phyloP scores from a whole-genome alignment of 1,284 basidiomycete species.

The Marasmius oreades region DNA sequence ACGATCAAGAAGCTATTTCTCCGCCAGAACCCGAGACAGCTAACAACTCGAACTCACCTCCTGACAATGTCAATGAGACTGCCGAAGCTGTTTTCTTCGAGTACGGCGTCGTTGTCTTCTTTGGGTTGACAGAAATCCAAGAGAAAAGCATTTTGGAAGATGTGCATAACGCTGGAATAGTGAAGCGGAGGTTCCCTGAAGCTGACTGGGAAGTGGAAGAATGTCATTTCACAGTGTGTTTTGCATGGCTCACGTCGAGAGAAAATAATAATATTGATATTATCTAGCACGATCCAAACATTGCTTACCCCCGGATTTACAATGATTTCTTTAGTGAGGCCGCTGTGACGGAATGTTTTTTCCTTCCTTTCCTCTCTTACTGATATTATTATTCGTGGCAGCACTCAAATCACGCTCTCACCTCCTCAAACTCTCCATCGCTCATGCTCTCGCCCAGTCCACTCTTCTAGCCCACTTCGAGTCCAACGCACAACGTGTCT shows the following conservation, averaged over 20 bases:
- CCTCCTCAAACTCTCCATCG: slow-evolving; percentile 84
- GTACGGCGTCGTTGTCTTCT: slow-evolving; percentile 86
- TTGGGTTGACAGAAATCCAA: slow-evolving; percentile 74
- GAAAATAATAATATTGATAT: not conserved
- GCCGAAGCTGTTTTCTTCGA: slow-evolving; percentile 87
- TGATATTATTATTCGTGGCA: slow-evolving; percentile 24
- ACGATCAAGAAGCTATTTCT: slow-evolving; percentile 1
- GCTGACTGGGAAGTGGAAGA: slow-evolving; percentile 88
- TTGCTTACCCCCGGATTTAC: slow-evolving; percentile 84
- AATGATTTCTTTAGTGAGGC: slow-evolving; percentile 84
- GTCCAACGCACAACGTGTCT: slow-evolving; percentile 73
- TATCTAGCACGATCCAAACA: slow-evolving; percentile 76
- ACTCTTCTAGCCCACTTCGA: slow-evolving; percentile 92
- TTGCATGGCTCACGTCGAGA: not conserved
- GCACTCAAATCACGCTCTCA: slow-evolving; percentile 89
- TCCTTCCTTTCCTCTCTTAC: slow-evolving; percentile 5
- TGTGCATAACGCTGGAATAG: slow-evolving; percentile 65
- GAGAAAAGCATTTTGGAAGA: slow-evolving; percentile 83
- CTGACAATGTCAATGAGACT: slow-evolving; percentile 41
- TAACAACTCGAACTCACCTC: slow-evolving; percentile 12
- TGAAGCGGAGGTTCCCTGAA: slow-evolving; percentile 58
- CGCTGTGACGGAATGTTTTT: slow-evolving; percentile 19
- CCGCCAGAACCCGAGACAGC: slow-evolving; percentile 10
- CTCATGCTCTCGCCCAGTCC: slow-evolving; percentile 93
- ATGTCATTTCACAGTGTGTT: slow-evolving; percentile 77